Conservation (phyloP, 1,139 yeast species). For the Arxiozyma bovina region DNA sequence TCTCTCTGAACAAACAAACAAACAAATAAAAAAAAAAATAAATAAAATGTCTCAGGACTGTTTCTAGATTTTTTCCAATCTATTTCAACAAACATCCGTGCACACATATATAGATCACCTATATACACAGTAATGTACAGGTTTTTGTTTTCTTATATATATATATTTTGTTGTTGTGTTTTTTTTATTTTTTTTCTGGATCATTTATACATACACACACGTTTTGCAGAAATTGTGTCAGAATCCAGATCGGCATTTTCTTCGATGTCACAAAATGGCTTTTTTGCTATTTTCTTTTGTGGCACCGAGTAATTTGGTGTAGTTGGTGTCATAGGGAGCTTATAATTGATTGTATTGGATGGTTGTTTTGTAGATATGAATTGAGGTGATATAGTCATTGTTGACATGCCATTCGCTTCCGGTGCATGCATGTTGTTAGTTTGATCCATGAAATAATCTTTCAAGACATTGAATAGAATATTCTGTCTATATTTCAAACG, state of each 20-base stretch:
- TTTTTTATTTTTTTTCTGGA: not conserved
- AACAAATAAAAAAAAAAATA: not conserved
- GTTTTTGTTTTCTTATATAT: not conserved
- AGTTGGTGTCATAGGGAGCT: conserved; percentile 10
- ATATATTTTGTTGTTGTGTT: too few species aligned
- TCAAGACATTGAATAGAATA: not conserved
- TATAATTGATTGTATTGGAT: not conserved
- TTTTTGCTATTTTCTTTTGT: conserved; percentile 4
- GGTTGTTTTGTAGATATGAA: not conserved
- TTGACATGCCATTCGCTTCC: not conserved
- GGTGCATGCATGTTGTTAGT: not conserved
- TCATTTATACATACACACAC: not conserved
- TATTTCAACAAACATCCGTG: not conserved
- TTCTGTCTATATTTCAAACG: conserved; percentile 11
- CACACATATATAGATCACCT: not conserved
- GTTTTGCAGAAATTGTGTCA: not conserved
- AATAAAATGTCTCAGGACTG: not conserved
- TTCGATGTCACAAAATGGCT: conserved; percentile 3
- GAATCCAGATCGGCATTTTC: not conserved
- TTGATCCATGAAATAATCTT: not conserved
- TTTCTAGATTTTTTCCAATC: too few species aligned
- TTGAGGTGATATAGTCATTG: not conserved
- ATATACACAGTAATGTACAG: not conserved
- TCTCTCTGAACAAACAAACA: too few species aligned
- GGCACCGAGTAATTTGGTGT: conserved; percentile 7